These are phyloP conservation scores for Corylus americana DNA, from an alignment of 306 rosid species.

Conservation along the genomic window DNA sequence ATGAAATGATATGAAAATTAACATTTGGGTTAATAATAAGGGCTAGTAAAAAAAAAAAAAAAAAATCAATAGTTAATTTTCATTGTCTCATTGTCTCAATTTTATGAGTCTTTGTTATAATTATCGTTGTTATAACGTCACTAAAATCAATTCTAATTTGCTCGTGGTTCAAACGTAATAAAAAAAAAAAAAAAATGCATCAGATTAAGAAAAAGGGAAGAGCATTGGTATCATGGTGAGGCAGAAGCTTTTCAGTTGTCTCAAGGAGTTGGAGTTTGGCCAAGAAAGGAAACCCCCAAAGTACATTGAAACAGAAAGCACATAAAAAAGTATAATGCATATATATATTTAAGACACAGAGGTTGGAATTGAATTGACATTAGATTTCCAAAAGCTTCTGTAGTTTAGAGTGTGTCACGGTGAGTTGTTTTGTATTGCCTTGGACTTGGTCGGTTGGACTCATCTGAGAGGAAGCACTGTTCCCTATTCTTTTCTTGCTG, in stretches of 20 bases:
- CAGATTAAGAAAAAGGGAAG: background rate
- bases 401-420: conserved; percentile 41
- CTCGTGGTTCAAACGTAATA: background rate
- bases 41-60: no score
- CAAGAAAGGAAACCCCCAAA: conserved; percentile 47
- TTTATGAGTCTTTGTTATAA: no score
- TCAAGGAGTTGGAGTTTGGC: conserved; percentile 54
- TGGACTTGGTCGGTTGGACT: conserved; percentile 80
- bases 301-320: conserved; percentile 50
- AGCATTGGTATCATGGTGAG: no score
- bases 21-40: no score
- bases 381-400: conserved; percentile 33
- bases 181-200: conserved; percentile 15
- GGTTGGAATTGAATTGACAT: conserved; percentile 61
- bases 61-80: no score
- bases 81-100: no score
- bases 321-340: conserved; percentile 33
- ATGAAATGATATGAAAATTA: no score
- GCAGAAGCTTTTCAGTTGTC: conserved; percentile 41
- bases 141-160: background rate
- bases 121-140: no score
- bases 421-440: conserved; percentile 64
- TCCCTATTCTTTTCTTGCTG: conserved; percentile 58
- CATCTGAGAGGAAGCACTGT: conserved; percentile 41
- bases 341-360: background rate